phyloP scores from a whole-genome alignment of 2,329 filamentous ascomycete genomes.

The Fusarium sp. region DNA sequence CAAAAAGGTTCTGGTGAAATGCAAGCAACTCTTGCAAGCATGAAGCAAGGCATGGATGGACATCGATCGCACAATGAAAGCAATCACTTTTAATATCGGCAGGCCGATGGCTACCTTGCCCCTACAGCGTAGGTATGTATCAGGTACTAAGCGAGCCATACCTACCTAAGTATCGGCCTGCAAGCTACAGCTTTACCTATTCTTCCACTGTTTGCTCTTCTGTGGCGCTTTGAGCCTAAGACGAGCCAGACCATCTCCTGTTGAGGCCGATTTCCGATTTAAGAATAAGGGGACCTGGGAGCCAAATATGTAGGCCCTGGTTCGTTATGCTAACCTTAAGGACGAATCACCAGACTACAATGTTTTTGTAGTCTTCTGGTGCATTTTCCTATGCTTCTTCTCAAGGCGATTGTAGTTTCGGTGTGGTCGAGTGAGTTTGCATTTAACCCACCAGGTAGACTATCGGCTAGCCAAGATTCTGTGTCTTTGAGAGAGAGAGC shows the following conservation, averaged over 20 bases:
- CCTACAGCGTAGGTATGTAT: not conserved
- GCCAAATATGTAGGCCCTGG: not conserved
- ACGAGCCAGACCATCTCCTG: not conserved
- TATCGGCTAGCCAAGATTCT: constrained; percentile 16
- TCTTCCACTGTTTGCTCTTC: constrained; percentile 7
- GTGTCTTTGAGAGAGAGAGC: not conserved
- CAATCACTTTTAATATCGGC: constrained; percentile 16
- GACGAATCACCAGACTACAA: not conserved
- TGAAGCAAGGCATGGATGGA: not conserved
- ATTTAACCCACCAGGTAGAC: not conserved
- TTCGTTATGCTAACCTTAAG: not conserved
- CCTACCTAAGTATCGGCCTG: not conserved
- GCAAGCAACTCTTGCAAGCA: constrained; percentile 25
- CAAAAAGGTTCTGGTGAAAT: not conserved
- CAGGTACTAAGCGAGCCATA: not conserved
- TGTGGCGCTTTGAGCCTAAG: not conserved
- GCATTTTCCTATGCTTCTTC: not conserved
- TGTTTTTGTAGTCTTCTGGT: not conserved
- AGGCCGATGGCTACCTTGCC: not conserved
- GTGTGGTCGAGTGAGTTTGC: not conserved
- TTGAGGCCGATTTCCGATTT: no score
- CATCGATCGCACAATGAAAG: constrained; percentile 15
- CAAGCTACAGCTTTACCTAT: constrained; percentile 11
- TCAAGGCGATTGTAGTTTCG: not conserved
- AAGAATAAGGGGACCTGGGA: no score